Evolutionary conservation across 352 stramenopile genomes (phyloP), one percentile per base, ranked within the genome.

Genomic region (Thraustochytrium aureum): DNA sequence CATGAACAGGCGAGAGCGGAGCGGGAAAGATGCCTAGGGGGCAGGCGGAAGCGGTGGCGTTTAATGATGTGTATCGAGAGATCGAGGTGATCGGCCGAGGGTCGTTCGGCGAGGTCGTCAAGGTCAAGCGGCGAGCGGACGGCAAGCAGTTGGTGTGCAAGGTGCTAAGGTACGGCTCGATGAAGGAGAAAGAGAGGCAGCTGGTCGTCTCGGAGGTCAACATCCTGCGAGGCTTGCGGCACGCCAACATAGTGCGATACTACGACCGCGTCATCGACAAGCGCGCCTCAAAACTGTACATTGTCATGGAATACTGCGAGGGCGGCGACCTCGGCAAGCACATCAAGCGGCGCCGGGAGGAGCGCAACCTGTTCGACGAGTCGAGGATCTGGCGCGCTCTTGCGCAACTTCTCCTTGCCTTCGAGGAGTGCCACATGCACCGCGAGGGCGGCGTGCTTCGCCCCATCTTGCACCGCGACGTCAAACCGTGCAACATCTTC

Each of bases 221-320:
- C 85, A 96, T 97, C 62, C 84, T 97, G 43, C 89, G 92, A 37
- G 92, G 96, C 81, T 84, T 97, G 84, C 89, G 92, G 62, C 92
- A 97, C 84, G 91, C 92, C 59, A 92, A 95, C 83, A 95, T 97
- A 41, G 92, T 97, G 61, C 90, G 91, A 35, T 97, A 97, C 86
- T 87, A 96, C 82, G 92, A 97, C 86, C 89, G 92, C 60, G 91
- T 97, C 69, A 95, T 97, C 72, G 92, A 97, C 85, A 95, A 95
- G 83, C 87, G 91, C 65, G 89, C 87, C 14, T 95, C 90, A 61
- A 94, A 94, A 86, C 92, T 96, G 75, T 96, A 96, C 87, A 97
- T 97, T 64, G 89, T 97, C 74, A 97, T 97, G 92, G 92, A 97
- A 83, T 96, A 91, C 86, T 97, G 92, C 83, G 89, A 94, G 69